A percentile compares a stretch with the other conserved stretches of the same genome.
These are phyloP conservation scores for Petunia hybrid DNA, from an alignment of 305 asterid species.

Conservation along the genomic window DNA sequence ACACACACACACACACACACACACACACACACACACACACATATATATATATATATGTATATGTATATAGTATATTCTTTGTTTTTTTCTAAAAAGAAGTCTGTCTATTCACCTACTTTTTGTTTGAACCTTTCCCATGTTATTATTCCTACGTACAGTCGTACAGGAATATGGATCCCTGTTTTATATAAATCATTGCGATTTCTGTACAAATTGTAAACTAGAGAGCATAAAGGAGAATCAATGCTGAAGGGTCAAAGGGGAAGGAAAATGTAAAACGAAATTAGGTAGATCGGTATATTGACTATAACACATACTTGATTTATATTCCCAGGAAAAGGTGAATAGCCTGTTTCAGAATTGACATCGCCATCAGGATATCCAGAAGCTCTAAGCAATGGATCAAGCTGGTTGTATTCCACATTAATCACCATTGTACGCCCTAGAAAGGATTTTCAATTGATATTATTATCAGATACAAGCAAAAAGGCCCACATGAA, in stretches of 20 bases:
- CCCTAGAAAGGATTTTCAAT: conserved; percentile 58
- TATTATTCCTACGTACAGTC: background rate
- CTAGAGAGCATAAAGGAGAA: background rate
- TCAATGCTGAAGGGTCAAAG: conserved; percentile 11
- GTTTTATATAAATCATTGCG: background rate
- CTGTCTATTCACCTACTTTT: background rate
- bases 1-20: no score
- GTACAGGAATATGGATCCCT: background rate
- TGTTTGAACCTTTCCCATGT: conserved; percentile 1
- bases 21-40: no score
- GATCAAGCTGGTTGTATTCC: conserved; percentile 99
- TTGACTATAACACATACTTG: conserved; percentile 60
- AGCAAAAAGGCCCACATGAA: background rate
- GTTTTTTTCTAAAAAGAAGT: background rate
- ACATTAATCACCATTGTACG: conserved; percentile 98
- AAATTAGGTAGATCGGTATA: background rate
- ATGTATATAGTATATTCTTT: background rate
- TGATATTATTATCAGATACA: conserved; percentile 9
- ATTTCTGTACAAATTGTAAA: background rate
- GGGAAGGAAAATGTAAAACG: conserved; percentile 15
- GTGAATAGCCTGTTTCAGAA: conserved; percentile 92
- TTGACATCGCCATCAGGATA: conserved; percentile 94
- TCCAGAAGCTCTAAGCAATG: conserved; percentile 94
- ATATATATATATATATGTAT: no score
- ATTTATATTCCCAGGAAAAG: conserved; percentile 97